Evolutionary conservation across 108 stramenopile genomes (phyloP), one percentile per base, ranked within the genome.

Genomic region (Cylindrotheca fusiformis): DNA sequence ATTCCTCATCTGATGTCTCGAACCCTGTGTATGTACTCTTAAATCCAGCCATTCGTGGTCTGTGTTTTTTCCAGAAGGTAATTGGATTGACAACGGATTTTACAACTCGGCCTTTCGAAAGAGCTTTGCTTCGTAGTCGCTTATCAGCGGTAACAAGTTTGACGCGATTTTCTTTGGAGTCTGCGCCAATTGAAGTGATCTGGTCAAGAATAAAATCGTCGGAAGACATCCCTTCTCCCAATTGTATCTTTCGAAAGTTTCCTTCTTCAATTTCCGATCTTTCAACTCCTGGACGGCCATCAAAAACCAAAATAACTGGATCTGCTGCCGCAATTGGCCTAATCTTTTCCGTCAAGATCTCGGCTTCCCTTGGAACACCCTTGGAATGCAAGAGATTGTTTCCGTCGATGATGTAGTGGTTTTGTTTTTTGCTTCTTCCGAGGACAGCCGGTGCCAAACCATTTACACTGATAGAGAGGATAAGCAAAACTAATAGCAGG

Each of bases 141-240:
- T 75, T 70, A 50, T 83, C 77, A 18, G 76, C 77, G 1, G 82
- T 74, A 18, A 83, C 82, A 4, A 83, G 27, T 30, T 83, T 71
- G 3, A 83, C 65, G 28, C 65, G 63, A 56, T 64, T 52, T 23
- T 41, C 8, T 28, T 68, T 68, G 28, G 57, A 54, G 27, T 60
- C 52, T 32, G 52, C 27, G 23, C 29, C 23, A 41, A 71, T 32
- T 24, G 14, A 30, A 20, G 55, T 23, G 25, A 80, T 65, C 41
- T 75, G 60, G 24, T 75, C 41, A 21, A 49, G 29, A 60, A 83
- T 69, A 52, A 62, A 83, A 36, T 72, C 71, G 36, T 76, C 77
- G 21, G 71, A 55, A 2, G 58, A 55, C 5, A 63, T 64, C 4
- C 71, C 82, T 32, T 65, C 53, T 24, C 36, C 48, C 23, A 75